phyloP scores from a whole-genome alignment of 208 protist genomes.

The Vickermania ingenoplastis region DNA sequence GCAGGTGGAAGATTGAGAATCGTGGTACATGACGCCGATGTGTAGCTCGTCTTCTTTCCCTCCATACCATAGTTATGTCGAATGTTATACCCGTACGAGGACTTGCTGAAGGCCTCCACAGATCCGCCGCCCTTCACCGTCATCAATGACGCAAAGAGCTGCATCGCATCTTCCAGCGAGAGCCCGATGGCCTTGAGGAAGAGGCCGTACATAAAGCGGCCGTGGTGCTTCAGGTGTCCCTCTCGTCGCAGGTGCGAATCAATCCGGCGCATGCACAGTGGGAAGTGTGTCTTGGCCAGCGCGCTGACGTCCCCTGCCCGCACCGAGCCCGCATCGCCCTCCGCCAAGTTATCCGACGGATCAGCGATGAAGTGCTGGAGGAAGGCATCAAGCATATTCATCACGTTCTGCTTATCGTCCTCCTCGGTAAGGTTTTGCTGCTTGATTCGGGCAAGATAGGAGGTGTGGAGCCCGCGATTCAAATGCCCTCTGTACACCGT shows the following conservation, averaged over 20 bases:
- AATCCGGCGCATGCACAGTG: constrained; percentile 86
- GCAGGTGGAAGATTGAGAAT: constrained; percentile 75
- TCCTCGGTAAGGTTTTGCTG: constrained; percentile 46
- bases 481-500: constrained; percentile 57
- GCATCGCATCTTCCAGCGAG: constrained; percentile 70
- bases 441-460: constrained; percentile 59
- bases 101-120: constrained; percentile 69
- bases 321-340: constrained; percentile 45
- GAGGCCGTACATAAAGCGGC: constrained; percentile 82
- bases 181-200: constrained; percentile 89
- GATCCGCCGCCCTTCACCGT: constrained; percentile 67
- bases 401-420: constrained; percentile 49
- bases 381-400: constrained; percentile 81
- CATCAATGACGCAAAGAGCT: constrained; percentile 81
- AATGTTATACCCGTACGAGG: constrained; percentile 86
- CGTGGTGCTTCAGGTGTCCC: constrained; percentile 86
- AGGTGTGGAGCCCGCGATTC: constrained; percentile 61
- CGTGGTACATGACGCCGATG: constrained; percentile 63
- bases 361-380: constrained; percentile 73
- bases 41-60: constrained; percentile 88
- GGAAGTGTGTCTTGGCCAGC: constrained; percentile 80
- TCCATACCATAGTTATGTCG: constrained; percentile 89
- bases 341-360: constrained; percentile 37
- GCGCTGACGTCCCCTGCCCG: constrained; percentile 60
- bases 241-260: constrained; percentile 72